These are phyloP conservation scores for Pseudogymnoascus sp. DNA, from an alignment of 2,329 filamentous ascomycete species.

Conservation along the genomic window DNA sequence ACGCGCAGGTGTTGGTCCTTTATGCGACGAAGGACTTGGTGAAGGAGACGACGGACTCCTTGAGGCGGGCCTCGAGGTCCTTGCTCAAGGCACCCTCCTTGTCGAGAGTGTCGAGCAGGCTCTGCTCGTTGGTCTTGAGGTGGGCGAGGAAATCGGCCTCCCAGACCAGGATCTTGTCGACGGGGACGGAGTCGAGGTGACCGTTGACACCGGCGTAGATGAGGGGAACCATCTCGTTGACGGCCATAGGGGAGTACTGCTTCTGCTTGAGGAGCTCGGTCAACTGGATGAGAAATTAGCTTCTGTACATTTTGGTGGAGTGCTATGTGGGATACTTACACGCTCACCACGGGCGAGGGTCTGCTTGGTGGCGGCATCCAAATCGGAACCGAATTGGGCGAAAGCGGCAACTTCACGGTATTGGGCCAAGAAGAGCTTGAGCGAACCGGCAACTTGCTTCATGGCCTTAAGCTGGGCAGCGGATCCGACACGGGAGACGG, in stretches of 20 bases:
- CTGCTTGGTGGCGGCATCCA: conserved; percentile 98
- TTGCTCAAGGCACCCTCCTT: conserved; percentile 96
- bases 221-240: conserved; percentile 99
- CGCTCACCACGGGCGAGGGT: conserved; percentile 97
- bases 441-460: conserved; percentile 99
- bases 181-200: conserved; percentile 79
- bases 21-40: conserved; percentile 75
- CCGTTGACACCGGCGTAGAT: conserved; percentile 99
- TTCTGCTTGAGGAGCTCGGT: conserved; percentile 99
- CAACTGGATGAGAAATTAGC: conserved; percentile 39
- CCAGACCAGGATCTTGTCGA: conserved; percentile 85
- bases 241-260: conserved; percentile 97
- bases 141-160: conserved; percentile 90
- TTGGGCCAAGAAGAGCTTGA: conserved; percentile 99
- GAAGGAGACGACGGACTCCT: conserved; percentile 68
- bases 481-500: conserved; percentile 98
- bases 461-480: conserved; percentile 99
- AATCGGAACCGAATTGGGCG: conserved; percentile 99
- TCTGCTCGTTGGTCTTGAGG: conserved; percentile 82
- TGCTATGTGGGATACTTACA: conserved; percentile 45
- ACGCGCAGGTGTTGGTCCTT: conserved; percentile 10
- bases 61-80: conserved; percentile 76
- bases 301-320: background rate
- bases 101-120: conserved; percentile 77
- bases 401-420: conserved; percentile 99